phyloP scores from a whole-genome alignment of 768 basidiomycete species.

The Calocera viscosa region DNA sequence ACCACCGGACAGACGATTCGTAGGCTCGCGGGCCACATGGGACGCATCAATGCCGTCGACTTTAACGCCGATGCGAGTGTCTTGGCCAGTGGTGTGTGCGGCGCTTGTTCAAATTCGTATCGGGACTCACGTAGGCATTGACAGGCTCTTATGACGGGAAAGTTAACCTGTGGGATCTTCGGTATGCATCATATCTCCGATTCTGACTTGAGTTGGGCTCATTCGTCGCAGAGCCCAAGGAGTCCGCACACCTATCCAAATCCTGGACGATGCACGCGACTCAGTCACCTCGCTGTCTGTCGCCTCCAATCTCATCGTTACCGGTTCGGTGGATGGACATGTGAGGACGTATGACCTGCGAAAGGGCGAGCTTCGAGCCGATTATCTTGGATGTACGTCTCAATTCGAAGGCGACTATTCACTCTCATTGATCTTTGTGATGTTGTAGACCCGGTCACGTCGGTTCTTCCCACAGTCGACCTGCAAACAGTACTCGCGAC shows the following conservation, averaged over 20 bases:
- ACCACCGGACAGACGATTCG: constrained; percentile 71
- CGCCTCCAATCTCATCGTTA: constrained; percentile 49
- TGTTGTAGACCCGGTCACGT: constrained; percentile 66
- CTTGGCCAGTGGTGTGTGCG: constrained; percentile 65
- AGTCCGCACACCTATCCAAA: constrained; percentile 72
- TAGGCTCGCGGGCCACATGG: constrained; percentile 76
- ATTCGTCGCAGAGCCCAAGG: constrained; percentile 42
- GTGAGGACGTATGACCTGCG: constrained; percentile 91
- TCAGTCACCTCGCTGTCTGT: constrained; percentile 70
- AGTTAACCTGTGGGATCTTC: constrained; percentile 81
- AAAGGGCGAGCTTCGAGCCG: constrained; percentile 77
- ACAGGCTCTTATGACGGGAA: constrained; percentile 87
- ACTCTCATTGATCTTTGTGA: not conserved
- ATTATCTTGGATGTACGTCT: constrained; percentile 77
- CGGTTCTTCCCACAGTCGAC: constrained; percentile 68
- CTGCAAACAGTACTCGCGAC: constrained; percentile 67
- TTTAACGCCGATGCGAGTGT: constrained; percentile 82
- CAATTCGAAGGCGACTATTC: not conserved
- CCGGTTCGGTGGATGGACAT: constrained; percentile 84
- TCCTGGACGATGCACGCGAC: constrained; percentile 77
- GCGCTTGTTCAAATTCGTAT: not conserved
- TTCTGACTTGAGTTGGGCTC: not conserved
- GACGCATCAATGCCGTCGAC: constrained; percentile 80
- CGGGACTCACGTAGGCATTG: not conserved
- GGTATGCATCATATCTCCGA: constrained; percentile 35